Percentiles rank a stretch among this genome's conserved stretches.
These are phyloP conservation scores for Microglena sp. DNA, from an alignment of 139 green algal species.

Conservation along the genomic window DNA sequence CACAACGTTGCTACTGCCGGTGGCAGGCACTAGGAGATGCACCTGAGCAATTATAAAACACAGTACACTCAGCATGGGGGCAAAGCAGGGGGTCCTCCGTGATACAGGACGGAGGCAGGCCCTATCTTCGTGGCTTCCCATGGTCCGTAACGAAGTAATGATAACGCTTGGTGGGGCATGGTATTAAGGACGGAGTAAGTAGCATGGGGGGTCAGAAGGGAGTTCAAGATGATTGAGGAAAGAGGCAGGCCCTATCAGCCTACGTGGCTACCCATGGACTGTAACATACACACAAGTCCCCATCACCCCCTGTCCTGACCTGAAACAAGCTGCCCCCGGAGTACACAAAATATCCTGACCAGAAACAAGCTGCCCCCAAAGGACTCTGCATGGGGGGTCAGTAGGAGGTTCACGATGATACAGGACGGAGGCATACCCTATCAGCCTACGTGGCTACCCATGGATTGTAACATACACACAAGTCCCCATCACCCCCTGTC, in stretches of 20 bases:
- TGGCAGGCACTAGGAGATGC: background rate
- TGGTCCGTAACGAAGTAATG: too few relatives aligned
- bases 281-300: background rate
- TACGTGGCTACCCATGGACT: background rate
- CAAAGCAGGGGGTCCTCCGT: constrained; percentile 68
- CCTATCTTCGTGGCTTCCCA: too few relatives aligned
- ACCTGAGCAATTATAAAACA: background rate
- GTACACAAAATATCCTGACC: background rate
- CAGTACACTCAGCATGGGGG: constrained; percentile 42
- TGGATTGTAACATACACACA: background rate
- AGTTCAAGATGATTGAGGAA: constrained; percentile 39
- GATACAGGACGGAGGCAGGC: too few relatives aligned
- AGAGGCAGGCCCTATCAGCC: background rate
- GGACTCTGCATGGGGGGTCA: too few relatives aligned
- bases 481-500: background rate
- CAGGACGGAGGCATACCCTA: too few relatives aligned
- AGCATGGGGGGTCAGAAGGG: constrained; percentile 47
- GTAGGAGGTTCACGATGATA: too few relatives aligned
- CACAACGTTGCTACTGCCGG: constrained; percentile 29
- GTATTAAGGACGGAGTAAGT: constrained; percentile 74
- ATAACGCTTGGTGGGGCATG: too few relatives aligned
- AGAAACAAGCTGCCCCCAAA: background rate
- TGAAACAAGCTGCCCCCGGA: background rate
- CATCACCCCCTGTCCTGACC: background rate
- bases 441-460: too few relatives aligned